These are phyloP conservation scores for Excoecaria cochinchinensis DNA, from an alignment of 345 rosid species.

Conservation along the genomic window DNA sequence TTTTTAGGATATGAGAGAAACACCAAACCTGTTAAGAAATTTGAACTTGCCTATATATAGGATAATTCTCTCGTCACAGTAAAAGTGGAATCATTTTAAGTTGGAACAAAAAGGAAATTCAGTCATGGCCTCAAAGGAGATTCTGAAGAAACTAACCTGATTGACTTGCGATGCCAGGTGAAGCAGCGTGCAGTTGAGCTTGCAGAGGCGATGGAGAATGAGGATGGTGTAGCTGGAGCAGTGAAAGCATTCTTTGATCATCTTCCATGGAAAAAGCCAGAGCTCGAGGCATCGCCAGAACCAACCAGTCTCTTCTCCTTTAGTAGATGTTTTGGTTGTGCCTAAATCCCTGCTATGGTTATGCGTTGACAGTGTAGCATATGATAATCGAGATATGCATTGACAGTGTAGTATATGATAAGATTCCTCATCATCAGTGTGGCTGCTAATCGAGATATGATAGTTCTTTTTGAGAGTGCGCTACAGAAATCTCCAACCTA, in stretches of 20 bases:
- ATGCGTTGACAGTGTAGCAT: neutral
- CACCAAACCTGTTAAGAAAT: neutral
- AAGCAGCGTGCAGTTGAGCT: slow-evolving; percentile 74
- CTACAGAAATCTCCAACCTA: neutral
- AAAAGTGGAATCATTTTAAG: neutral
- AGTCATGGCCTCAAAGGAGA: neutral
- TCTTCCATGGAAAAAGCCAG: slow-evolving; percentile 43
- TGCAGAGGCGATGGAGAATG: slow-evolving; percentile 88
- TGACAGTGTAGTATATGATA: slow-evolving; percentile 1
- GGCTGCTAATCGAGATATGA: slow-evolving; percentile 8
- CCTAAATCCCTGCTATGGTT: slow-evolving; percentile 30
- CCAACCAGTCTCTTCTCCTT: slow-evolving; percentile 46
- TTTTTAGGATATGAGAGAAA: neutral
- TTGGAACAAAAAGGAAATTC: neutral
- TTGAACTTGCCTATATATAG: neutral
- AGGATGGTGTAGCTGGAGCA: slow-evolving; percentile 96
- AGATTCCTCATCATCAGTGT: slow-evolving; percentile 2
- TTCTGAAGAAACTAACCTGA: neutral
- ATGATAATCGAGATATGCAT: neutral
- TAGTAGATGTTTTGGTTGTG: slow-evolving; percentile 76
- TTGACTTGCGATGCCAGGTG: slow-evolving; percentile 48
- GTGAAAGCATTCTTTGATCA: slow-evolving; percentile 94
- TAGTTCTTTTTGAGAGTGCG: neutral
- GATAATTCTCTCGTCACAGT: neutral
- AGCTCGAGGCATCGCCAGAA: slow-evolving; percentile 31